A percentile compares a stretch with the other conserved stretches of the same genome.
These are phyloP conservation scores for Ganoderma sinense DNA, from an alignment of 1,284 basidiomycete species.

Conservation along the genomic window DNA sequence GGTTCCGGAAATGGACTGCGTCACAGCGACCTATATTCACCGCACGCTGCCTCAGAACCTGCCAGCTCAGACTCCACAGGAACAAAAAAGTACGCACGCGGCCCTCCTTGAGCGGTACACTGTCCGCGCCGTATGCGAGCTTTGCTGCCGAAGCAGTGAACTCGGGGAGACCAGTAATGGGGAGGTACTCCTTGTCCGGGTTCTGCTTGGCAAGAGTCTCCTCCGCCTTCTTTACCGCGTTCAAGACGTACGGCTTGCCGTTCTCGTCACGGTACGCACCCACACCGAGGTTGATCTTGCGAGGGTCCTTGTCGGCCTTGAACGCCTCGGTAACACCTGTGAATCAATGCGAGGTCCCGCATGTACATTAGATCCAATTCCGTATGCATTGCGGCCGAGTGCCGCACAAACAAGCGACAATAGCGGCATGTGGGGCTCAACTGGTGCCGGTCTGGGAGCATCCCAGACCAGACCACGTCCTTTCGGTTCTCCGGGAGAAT, in stretches of 20 bases:
- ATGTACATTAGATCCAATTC: slow-evolving; percentile 13
- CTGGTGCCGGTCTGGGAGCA: slow-evolving; percentile 3
- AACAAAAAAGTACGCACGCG: slow-evolving; percentile 61
- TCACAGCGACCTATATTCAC: slow-evolving; percentile 78
- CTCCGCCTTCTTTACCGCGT: slow-evolving; percentile 94
- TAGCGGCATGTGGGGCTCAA: slow-evolving; percentile 4
- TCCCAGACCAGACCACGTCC: slow-evolving; percentile 11
- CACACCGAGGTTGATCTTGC: slow-evolving; percentile 98
- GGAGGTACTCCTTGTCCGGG: slow-evolving; percentile 97
- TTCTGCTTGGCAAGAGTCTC: slow-evolving; percentile 71
- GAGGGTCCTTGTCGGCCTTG: slow-evolving; percentile 90
- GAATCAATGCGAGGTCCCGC: neutral
- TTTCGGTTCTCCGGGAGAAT: slow-evolving; percentile 17
- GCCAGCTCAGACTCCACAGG: slow-evolving; percentile 16
- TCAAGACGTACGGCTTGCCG: slow-evolving; percentile 96
- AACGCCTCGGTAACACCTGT: slow-evolving; percentile 91
- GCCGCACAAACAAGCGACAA: slow-evolving; percentile 15
- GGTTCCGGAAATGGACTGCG: slow-evolving; percentile 98
- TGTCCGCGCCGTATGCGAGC: slow-evolving; percentile 92
- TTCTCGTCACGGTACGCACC: slow-evolving; percentile 94
- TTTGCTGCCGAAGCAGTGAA: slow-evolving; percentile 93
- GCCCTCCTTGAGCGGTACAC: slow-evolving; percentile 76
- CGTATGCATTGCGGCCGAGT: slow-evolving; percentile 1
- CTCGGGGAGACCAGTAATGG: slow-evolving; percentile 90
- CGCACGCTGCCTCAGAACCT: slow-evolving; percentile 15